Evolutionary conservation across 768 basidiomycete genomes (phyloP).

Genomic region (Grammothele lineata): DNA sequence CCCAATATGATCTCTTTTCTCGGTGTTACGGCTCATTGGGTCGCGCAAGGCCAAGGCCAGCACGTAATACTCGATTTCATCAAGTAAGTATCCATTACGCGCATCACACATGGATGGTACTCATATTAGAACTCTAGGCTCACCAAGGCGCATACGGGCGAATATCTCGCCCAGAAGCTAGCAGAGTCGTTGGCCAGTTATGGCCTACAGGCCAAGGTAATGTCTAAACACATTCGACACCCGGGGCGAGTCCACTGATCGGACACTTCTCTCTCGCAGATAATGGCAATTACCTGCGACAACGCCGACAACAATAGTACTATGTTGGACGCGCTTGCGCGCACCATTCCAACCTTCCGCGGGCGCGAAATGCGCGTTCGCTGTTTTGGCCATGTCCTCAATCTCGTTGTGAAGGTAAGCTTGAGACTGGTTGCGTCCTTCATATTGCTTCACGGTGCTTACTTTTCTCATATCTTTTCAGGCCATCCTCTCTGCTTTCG

Average conservation of each 20-base stretch:
- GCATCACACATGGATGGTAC: not conserved
- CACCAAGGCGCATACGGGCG: constrained; percentile 6
- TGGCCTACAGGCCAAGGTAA: constrained; percentile 8
- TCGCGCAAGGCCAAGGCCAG: constrained; percentile 13
- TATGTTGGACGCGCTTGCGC: constrained; percentile 19
- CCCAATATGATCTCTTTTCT: constrained; percentile 24
- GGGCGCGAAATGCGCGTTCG: constrained; percentile 2
- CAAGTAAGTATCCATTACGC: not conserved
- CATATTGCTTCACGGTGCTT: constrained; percentile 19
- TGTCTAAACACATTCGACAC: not conserved
- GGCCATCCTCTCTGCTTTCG: too few relatives aligned
- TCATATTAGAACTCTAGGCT: not conserved
- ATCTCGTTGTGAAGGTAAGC: constrained; percentile 26
- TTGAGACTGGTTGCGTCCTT: not conserved
- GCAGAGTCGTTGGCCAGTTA: not conserved
- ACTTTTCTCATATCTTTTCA: not conserved
- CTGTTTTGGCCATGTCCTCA: constrained; percentile 32
- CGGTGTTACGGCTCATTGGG: constrained; percentile 23
- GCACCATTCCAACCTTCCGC: not conserved
- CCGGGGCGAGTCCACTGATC: not conserved
- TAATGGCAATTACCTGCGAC: constrained; percentile 28
- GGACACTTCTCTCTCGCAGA: not conserved
- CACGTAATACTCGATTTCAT: constrained; percentile 5
- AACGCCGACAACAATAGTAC: constrained; percentile 35
- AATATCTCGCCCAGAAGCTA: constrained; percentile 3